Evolutionary conservation across 768 basidiomycete species (phyloP), one percentile per base, ranked within the genome.

Genomic region (Tephrocybe sp.): DNA sequence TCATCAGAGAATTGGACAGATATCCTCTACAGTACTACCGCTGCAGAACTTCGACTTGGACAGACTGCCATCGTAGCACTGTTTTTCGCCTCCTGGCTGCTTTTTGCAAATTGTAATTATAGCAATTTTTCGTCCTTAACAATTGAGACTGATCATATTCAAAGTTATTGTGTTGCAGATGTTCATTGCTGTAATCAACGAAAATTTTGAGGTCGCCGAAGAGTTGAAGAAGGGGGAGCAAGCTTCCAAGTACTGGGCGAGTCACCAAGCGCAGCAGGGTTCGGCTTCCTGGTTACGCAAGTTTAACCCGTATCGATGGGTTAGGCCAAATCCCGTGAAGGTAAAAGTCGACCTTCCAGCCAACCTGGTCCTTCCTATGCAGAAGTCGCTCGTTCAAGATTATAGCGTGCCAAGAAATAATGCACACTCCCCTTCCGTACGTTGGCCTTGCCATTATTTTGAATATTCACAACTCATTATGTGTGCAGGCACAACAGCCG

Each of bases 111-210:
- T 64, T 94, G 92, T 94, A 55, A 58, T 24, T 34, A 29, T 12
- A 36, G 40, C 48, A 22, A 51, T 22, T 41, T 5, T 45, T 15
- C 13, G 37, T 18, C 2, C 8, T 6, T n/a, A n/a, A n/a, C n/a
- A n/a, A 5, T 29, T 25, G 23, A 22, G 29, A 15, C 41, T 58
- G 22, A 50, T 41, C 41, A n/a, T 33, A 38, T 8, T 16, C 23
- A 6, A 45, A 94, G 94, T 92, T 73, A 91, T 95, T 59, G 76
- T 95, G 8, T 65, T 95, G 42, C 93, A 95, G 62, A 88, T 97
- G 85, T 97, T 97, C 72, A 91, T 98, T 60, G 95, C 95, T 27
- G 93, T 95, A 38, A 93, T 97, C 74, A 91, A 94, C 60, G 93
- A 94, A 73, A 95, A 94, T 66, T 97, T 98, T 59, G 77, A 85